Evolutionary conservation across 2,329 filamentous ascomycete species (phyloP).

Genomic region (Xylariomycetidae sp.): DNA sequence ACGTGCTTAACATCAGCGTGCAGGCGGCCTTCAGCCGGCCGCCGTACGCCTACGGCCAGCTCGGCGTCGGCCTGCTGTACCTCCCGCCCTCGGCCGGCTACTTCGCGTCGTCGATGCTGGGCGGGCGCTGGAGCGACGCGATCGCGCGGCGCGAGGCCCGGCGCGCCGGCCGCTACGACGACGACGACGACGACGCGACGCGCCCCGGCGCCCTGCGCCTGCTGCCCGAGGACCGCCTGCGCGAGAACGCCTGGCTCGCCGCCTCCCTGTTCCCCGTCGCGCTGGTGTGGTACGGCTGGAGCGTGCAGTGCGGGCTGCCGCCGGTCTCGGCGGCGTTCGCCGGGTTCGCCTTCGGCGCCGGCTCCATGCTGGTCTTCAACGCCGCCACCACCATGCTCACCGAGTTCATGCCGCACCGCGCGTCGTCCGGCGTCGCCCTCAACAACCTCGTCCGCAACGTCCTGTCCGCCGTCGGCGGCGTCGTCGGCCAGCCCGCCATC

Average conservation of each 20-base stretch:
- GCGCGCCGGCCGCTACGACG: constrained; percentile 64
- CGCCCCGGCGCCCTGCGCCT: constrained; percentile 61
- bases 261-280: constrained; percentile 64
- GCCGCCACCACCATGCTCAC: constrained; percentile 76
- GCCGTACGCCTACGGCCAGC: constrained; percentile 63
- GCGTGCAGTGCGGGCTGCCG: constrained; percentile 55
- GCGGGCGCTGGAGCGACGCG: constrained; percentile 70
- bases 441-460: constrained; percentile 81
- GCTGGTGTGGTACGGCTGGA: constrained; percentile 75
- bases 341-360: constrained; percentile 69
- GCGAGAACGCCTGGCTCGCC: constrained; percentile 74
- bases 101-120: constrained; percentile 59
- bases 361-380: constrained; percentile 73
- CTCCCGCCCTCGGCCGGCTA: constrained; percentile 73
- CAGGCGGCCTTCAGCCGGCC: constrained; percentile 59
- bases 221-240: constrained; percentile 74
- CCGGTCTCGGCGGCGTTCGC: constrained; percentile 60
- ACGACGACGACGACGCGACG: too few relatives aligned
- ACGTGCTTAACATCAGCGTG: constrained; percentile 71
- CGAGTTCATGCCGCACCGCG: constrained; percentile 70
- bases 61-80: constrained; percentile 70
- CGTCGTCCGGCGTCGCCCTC: constrained; percentile 62
- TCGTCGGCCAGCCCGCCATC: constrained; percentile 67
- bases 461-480: constrained; percentile 63
- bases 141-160: constrained; percentile 75